Base-by-base conservation (phyloP, 2,329 filamentous ascomycete genomes). In the Fusarium sp. region DNA sequence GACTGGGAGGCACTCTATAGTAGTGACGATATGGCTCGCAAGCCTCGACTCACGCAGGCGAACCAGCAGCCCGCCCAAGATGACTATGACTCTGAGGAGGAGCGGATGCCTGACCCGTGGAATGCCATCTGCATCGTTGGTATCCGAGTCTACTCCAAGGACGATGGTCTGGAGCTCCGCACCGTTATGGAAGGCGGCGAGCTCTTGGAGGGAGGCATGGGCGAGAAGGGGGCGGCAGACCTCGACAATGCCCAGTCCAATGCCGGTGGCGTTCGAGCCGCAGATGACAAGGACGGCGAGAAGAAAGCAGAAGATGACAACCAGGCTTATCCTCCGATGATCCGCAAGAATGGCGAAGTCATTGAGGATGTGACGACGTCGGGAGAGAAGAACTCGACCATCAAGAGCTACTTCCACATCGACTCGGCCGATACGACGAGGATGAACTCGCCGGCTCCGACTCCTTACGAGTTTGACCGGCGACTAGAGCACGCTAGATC, bases 51-150 rank as follows among this genome's bases (percentile, higher is more conserved):
- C 43, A 75, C 79, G 3, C 78, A 80, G 39, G 78, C 81, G 9
- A 73, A 81, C 2, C 76, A 80, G 1, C 71, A 80, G 0, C 68
- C 76, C 1, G 71, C 75, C 4, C 74, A 75, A 6, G 81, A 82
- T 7, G 79, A 82, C 3, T 86, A 87, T 39, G 85, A 87, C 18
- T 85, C 84, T 0, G 86, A 89, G n/a, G 88, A 89, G 60, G 87
- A 90, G 72, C 87, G 85, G 64, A 80, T 83, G 72, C 78, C 84
- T 0, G 84, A 88, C 27, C 86, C 88, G 2, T 91, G 89, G 89
- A 90, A 91, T 74, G 89, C 89, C 5, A 84, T 91, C 47, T 87
- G 85, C 55, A 86, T 90, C 16, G 84, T 91, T 0, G 89, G 89
- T 0, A 79, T 91, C 54, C 84, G 88, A 6, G 86, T 91, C 7